Conservation (phyloP, 148 eudicot genomes). For the Cornus controversa region DNA sequence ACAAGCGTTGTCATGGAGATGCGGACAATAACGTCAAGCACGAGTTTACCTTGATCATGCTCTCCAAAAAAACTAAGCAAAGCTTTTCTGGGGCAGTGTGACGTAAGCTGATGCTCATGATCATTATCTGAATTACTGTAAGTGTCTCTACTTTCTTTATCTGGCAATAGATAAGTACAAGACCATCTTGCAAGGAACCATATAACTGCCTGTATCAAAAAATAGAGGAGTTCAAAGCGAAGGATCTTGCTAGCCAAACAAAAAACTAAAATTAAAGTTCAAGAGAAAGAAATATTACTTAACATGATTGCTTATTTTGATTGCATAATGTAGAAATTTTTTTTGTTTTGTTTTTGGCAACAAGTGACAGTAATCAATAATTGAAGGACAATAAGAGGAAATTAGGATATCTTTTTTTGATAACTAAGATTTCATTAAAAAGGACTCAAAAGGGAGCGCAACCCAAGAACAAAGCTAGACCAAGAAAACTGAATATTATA, state of each 20-base stretch:
- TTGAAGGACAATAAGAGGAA: too few species aligned
- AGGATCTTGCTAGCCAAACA: not conserved
- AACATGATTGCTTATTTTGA: not conserved
- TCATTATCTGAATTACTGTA: slow-evolving; percentile 21
- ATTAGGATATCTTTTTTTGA: too few species aligned
- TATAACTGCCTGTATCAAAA: slow-evolving; percentile 64
- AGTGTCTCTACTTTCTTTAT: slow-evolving; percentile 37
- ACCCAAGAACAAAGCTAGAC: too few species aligned
- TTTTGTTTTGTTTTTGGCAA: too few species aligned
- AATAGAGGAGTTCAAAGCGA: not conserved
- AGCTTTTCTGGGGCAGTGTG: slow-evolving; percentile 39
- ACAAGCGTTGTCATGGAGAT: slow-evolving; percentile 66
- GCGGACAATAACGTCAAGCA: slow-evolving; percentile 64
- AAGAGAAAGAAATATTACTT: not conserved
- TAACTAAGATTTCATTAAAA: too few species aligned
- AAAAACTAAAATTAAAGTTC: not conserved
- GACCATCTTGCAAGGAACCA: slow-evolving; percentile 99
- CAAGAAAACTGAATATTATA: not conserved
- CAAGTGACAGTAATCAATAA: too few species aligned
- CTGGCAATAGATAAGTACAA: slow-evolving; percentile 74
- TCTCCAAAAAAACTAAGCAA: slow-evolving; percentile 64
- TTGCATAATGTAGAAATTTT: not conserved
- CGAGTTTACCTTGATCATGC: slow-evolving; percentile 58
- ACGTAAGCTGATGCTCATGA: slow-evolving; percentile 15
- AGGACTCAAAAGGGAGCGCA: too few species aligned